Evolutionary conservation across 140 eudicot genomes (phyloP).

Genomic region (Oenanthe javanica): DNA sequence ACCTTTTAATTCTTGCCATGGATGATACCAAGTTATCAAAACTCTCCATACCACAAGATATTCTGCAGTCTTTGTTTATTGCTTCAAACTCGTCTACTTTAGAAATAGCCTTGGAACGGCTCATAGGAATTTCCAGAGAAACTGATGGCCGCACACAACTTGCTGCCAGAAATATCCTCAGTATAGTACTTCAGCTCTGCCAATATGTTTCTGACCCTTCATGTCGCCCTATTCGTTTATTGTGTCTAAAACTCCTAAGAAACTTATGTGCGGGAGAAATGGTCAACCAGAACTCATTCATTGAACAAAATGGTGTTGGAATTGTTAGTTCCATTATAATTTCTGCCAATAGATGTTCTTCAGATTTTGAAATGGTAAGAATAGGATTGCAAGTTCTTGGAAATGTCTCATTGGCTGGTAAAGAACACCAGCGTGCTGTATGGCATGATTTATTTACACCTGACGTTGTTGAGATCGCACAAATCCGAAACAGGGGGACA

Average conservation of each 20-base stretch:
- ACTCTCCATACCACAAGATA: slow-evolving; percentile 27
- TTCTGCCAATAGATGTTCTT: slow-evolving; percentile 23
- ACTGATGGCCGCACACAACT: slow-evolving; percentile 62
- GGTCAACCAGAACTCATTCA: slow-evolving; percentile 42
- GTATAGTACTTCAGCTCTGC: slow-evolving; percentile 44
- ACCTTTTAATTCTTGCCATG: slow-evolving; percentile 15
- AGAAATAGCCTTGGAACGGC: slow-evolving; percentile 36
- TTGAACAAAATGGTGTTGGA: slow-evolving; percentile 52
- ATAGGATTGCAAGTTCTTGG: slow-evolving; percentile 71
- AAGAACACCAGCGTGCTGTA: slow-evolving; percentile 39
- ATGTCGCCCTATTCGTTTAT: slow-evolving; percentile 25
- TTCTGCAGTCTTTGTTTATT: slow-evolving; percentile 29
- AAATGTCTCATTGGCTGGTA: slow-evolving; percentile 72
- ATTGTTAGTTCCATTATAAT: slow-evolving; percentile 27
- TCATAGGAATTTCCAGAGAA: slow-evolving; percentile 40
- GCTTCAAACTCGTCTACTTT: slow-evolving; percentile 39
- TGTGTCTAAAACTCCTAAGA: slow-evolving; percentile 61
- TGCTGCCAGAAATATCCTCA: slow-evolving; percentile 41
- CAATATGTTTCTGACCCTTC: slow-evolving; percentile 26
- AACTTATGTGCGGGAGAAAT: slow-evolving; percentile 76
- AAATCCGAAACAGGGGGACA: slow-evolving; percentile 43
- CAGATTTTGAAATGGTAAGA: slow-evolving; percentile 37
- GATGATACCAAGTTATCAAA: slow-evolving; percentile 16
- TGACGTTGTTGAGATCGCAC: slow-evolving; percentile 48
- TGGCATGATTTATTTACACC: slow-evolving; percentile 48